Evolutionary conservation across 164 flowering plant species (phyloP).

Genomic region (Akebia trifoliata): DNA sequence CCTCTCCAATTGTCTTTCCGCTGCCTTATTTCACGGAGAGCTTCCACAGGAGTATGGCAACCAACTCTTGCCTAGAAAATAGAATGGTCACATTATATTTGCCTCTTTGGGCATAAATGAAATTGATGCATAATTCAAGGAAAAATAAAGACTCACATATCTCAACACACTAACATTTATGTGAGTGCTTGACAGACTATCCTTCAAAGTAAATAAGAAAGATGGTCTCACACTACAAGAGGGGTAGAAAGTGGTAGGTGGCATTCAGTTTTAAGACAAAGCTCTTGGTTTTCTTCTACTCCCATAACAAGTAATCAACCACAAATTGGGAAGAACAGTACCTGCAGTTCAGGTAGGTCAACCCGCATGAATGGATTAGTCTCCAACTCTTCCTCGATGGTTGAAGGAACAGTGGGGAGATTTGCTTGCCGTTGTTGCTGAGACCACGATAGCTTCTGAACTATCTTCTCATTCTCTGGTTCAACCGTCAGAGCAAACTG

Average conservation of each 20-base stretch:
- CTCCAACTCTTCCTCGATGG: conserved; percentile 80
- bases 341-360: conserved; percentile 80
- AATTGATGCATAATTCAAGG: no score
- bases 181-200: no score
- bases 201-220: background rate
- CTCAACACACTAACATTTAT: background rate
- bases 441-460: conserved; percentile 76
- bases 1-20: conserved; percentile 85
- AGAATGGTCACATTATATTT: background rate
- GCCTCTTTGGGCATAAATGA: background rate
- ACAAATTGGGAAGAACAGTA: conserved; percentile 9
- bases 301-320: background rate
- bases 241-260: no score
- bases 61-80: conserved; percentile 54
- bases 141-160: background rate
- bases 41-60: conserved; percentile 54
- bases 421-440: conserved; percentile 54
- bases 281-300: background rate
- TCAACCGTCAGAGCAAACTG: conserved; percentile 84
- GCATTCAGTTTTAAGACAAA: background rate
- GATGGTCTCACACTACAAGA: background rate
- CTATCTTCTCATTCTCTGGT: conserved; percentile 64
- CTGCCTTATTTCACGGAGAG: conserved; percentile 56
- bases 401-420: conserved; percentile 82
- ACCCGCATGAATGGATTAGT: conserved; percentile 90